Conservation (phyloP, 345 rosid genomes). For the Geranium rotundifolium region DNA sequence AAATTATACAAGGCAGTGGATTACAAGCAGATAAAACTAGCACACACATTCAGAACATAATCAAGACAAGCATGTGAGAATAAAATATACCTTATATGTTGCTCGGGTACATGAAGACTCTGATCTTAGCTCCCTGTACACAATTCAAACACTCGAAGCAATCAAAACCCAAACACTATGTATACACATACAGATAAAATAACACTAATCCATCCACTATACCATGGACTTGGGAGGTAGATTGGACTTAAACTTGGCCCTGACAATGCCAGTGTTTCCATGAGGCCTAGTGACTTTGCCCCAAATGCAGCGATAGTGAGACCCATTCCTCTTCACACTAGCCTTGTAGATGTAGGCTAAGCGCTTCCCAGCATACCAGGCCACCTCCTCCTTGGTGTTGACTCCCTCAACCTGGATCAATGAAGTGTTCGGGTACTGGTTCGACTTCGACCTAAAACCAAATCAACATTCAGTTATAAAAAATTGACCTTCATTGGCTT, state of each 20-base stretch:
- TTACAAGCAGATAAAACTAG: background rate
- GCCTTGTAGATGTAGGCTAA: slow-evolving; percentile 95
- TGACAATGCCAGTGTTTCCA: slow-evolving; percentile 88
- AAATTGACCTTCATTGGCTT: background rate
- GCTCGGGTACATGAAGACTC: slow-evolving; percentile 96
- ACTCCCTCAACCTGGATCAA: slow-evolving; percentile 85
- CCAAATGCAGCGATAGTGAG: slow-evolving; percentile 91
- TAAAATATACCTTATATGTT: slow-evolving; percentile 53
- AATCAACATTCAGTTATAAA: background rate
- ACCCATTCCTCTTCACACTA: slow-evolving; percentile 68
- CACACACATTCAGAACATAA: background rate
- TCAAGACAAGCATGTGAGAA: background rate
- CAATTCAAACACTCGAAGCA: background rate
- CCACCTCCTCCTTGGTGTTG: slow-evolving; percentile 71
- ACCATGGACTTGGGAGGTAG: slow-evolving; percentile 91
- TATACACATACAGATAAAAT: background rate
- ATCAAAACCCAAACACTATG: background rate
- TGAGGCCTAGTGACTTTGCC: slow-evolving; percentile 84
- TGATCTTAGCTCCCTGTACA: slow-evolving; percentile 63
- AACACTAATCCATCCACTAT: background rate
- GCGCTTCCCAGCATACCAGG: slow-evolving; percentile 78
- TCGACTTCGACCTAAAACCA: slow-evolving; percentile 60
- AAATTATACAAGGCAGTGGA: background rate
- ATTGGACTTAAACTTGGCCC: slow-evolving; percentile 81
- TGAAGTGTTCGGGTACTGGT: slow-evolving; percentile 76